Evolutionary conservation across 179 eudicot genomes (phyloP).

Genomic region (Corrigiola litoralis): DNA sequence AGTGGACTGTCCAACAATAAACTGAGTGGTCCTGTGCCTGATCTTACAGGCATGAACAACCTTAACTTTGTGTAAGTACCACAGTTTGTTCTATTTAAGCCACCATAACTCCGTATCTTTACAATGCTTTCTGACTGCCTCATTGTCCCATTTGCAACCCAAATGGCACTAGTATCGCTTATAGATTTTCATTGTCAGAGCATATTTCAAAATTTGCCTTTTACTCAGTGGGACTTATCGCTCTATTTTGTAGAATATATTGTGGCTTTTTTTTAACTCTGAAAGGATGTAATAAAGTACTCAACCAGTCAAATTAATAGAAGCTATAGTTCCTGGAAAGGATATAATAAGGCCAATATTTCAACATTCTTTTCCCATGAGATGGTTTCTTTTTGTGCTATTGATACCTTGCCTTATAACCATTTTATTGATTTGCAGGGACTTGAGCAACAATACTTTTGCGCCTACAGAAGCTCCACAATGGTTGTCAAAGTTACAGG

Average conservation of each 20-base stretch:
- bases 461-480: slow-evolving; percentile 40
- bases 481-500: slow-evolving; percentile 48
- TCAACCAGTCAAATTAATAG: too few species aligned
- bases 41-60: slow-evolving; percentile 47
- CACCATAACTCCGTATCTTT: neutral
- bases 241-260: too few species aligned
- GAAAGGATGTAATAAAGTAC: too few species aligned
- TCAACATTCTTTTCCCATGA: neutral
- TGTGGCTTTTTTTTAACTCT: too few species aligned
- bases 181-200: neutral
- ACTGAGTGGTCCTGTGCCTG: slow-evolving; percentile 47
- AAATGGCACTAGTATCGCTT: neutral
- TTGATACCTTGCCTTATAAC: neutral
- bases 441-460: slow-evolving; percentile 75
- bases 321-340: too few species aligned
- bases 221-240: neutral
- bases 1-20: slow-evolving; percentile 54
- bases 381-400: neutral
- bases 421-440: slow-evolving; percentile 38
- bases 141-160: neutral
- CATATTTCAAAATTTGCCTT: neutral
- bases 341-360: neutral
- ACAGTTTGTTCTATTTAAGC: neutral
- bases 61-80: slow-evolving; percentile 51
- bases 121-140: neutral